These are phyloP conservation scores for Ajuga chamaepitys DNA, from an alignment of 257 asterid species.

Conservation along the genomic window DNA sequence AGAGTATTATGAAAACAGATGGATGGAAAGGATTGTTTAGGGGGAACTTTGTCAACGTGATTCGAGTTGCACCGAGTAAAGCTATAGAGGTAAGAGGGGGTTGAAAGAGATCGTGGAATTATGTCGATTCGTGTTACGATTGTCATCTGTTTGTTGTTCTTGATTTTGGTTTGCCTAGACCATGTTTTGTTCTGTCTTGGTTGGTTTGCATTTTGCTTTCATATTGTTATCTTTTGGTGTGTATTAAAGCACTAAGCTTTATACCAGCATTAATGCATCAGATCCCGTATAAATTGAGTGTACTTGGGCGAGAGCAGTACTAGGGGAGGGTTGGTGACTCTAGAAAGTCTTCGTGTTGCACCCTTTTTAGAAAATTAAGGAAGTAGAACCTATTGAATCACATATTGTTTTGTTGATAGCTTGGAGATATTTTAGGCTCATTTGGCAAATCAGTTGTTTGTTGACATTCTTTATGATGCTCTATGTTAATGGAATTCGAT, in stretches of 20 bases:
- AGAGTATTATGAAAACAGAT: slow-evolving; percentile 62
- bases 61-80: slow-evolving; percentile 94
- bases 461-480: background rate
- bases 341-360: too few species aligned
- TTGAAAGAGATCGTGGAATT: background rate
- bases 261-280: too few species aligned
- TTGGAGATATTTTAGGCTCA: background rate
- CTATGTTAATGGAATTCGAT: background rate
- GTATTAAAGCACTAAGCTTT: slow-evolving; percentile 4
- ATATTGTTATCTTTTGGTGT: background rate
- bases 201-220: slow-evolving; percentile 3
- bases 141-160: background rate
- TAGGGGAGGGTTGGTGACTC: too few species aligned
- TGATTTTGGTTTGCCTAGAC: background rate
- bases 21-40: slow-evolving; percentile 95
- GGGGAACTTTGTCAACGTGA: slow-evolving; percentile 89
- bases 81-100: slow-evolving; percentile 70
- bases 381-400: background rate
- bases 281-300: too few species aligned
- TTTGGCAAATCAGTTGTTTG: background rate
- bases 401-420: background rate
- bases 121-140: background rate
- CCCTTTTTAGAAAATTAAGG: too few species aligned
- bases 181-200: background rate
- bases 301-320: too few species aligned